A percentile compares a stretch with the other conserved stretches of the same genome.
Evolutionary conservation across 1,139 yeast genomes (phyloP).

Genomic region (Yamadazyma conglobata): DNA sequence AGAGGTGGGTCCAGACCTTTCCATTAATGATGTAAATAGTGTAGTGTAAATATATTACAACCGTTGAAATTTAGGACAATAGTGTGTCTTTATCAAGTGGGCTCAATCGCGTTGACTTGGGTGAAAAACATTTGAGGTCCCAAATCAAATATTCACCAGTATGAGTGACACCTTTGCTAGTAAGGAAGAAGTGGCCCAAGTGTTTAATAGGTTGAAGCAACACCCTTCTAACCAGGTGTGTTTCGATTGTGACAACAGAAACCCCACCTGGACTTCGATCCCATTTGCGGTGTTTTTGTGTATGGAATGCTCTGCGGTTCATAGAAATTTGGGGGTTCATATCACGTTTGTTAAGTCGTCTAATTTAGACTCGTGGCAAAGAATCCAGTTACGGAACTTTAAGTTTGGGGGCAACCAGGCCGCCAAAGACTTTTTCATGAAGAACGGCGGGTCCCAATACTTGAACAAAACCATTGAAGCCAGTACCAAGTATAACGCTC

Average conservation of each 20-base stretch:
- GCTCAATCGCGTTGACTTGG: no score
- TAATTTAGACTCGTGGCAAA: conserved; percentile 86
- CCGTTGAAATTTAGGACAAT: no score
- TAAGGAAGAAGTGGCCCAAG: conserved; percentile 57
- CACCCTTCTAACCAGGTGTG: conserved; percentile 79
- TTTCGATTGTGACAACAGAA: conserved; percentile 55
- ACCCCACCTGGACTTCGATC: conserved; percentile 52
- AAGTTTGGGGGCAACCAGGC: conserved; percentile 89
- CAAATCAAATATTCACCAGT: no score
- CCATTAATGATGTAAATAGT: conserved; percentile 43
- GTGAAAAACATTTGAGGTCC: no score
- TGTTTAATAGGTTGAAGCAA: conserved; percentile 57
- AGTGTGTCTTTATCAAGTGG: no score
- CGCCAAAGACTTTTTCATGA: conserved; percentile 77
- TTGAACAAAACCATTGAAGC: conserved; percentile 56
- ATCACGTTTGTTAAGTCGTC: conserved; percentile 75
- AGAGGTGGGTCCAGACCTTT: conserved; percentile 91
- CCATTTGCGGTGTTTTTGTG: conserved; percentile 49
- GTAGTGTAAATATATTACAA: no score
- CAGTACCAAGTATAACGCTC: conserved; percentile 73
- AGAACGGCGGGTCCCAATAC: conserved; percentile 79
- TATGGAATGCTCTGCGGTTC: conserved; percentile 49
- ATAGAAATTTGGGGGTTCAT: conserved; percentile 49
- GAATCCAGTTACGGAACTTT: conserved; percentile 83
- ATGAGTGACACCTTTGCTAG: conserved; percentile 57